Percentiles rank a stretch among this genome's conserved stretches.
Evolutionary conservation across 75 land plant genomes (phyloP).

Genomic region (Pinus albicaulis): DNA sequence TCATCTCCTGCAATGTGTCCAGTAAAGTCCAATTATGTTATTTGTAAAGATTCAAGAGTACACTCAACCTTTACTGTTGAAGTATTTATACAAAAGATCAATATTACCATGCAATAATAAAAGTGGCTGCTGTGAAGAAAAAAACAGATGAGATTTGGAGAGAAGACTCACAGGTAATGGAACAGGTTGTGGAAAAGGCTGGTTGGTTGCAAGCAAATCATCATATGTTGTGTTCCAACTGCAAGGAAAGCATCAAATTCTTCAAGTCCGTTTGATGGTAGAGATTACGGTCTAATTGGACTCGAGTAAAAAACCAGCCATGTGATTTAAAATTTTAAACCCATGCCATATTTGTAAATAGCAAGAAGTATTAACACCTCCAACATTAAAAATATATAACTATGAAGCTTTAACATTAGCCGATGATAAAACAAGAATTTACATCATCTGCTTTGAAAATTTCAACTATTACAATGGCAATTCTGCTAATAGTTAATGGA

Average conservation of each 20-base stretch:
- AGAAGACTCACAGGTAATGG: slow-evolving; percentile 65
- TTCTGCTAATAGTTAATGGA: too few relatives aligned
- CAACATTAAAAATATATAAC: too few relatives aligned
- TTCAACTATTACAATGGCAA: too few relatives aligned
- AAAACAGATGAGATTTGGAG: background rate
- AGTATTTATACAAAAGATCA: background rate
- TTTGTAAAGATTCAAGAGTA: too few relatives aligned
- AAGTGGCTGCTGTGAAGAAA: background rate
- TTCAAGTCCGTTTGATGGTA: too few relatives aligned
- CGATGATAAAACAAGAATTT: too few relatives aligned
- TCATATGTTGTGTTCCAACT: slow-evolving; percentile 87
- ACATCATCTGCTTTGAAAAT: too few relatives aligned
- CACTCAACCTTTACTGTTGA: background rate
- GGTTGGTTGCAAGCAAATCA: slow-evolving; percentile 71
- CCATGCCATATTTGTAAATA: too few relatives aligned
- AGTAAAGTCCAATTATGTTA: slow-evolving; percentile 1
- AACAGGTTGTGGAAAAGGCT: slow-evolving; percentile 73
- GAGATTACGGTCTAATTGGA: background rate
- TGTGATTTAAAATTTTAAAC: too few relatives aligned
- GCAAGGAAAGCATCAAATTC: slow-evolving; percentile 14
- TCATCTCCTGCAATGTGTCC: slow-evolving; percentile 73
- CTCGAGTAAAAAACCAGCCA: background rate
- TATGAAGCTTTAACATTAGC: too few relatives aligned
- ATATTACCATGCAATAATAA: background rate
- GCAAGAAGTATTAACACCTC: too few relatives aligned